These are phyloP conservation scores for Boletus huronensis DNA, from an alignment of 768 basidiomycete genomes.

Conservation along the genomic window DNA sequence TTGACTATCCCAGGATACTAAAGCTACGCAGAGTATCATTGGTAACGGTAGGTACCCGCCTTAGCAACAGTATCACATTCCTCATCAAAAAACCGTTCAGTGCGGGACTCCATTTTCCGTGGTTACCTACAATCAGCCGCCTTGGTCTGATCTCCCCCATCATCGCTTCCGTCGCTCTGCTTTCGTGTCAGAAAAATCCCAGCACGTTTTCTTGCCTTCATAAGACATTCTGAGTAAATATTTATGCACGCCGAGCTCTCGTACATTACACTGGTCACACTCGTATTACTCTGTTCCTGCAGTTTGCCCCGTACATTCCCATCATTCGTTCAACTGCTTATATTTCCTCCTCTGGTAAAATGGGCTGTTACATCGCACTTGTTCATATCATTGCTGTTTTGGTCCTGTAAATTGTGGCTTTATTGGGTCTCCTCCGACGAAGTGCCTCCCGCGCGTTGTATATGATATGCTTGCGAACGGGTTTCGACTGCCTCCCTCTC, in stretches of 20 bases:
- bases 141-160: conserved; percentile 45
- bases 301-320: neutral
- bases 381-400: conserved; percentile 14
- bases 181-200: neutral
- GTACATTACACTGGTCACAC: conserved; percentile 3
- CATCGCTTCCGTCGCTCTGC: neutral
- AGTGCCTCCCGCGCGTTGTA: conserved; percentile 10
- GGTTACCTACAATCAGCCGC: conserved; percentile 72
- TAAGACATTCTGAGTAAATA: neutral
- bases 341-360: neutral
- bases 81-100: conserved; percentile 32
- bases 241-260: neutral
- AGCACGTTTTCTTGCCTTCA: conserved; percentile 7
- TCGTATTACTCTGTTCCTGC: conserved; percentile 1
- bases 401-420: conserved; percentile 13
- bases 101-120: conserved; percentile 73
- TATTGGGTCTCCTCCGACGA: conserved; percentile 22
- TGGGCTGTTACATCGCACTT: neutral
- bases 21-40: conserved; percentile 80
- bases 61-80: neutral
- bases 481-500: too few species aligned
- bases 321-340: conserved; percentile 1
- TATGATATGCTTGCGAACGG: neutral
- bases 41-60: conserved; percentile 56
- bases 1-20: conserved; percentile 57